Base-by-base conservation (phyloP, 2,329 filamentous ascomycete genomes). In the Fusarium humuli region DNA sequence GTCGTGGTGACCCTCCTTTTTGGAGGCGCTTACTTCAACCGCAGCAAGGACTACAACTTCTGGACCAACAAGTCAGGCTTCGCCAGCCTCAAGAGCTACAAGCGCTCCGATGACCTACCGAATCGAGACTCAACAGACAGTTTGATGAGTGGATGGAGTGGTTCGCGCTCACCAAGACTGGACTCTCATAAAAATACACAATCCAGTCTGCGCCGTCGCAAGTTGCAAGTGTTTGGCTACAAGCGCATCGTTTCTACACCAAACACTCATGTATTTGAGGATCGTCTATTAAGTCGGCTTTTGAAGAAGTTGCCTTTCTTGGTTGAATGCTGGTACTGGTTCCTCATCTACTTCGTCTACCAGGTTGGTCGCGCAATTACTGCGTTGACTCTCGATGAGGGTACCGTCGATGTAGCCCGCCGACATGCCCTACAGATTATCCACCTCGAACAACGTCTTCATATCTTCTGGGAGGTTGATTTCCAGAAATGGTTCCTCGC, bases 261-360 rank as follows among this genome's bases (percentile, higher is more conserved):
- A 37, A 80, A 79, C 49, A 79, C 77, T 5, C 61, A 74, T 16
- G 68, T 78, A 44, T 79, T 78, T 59, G 73, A 78, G 56, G 77
- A 79, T 53, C 74, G 77, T 16, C 53, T 78, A 16, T 52, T 75
- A 11, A 79, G 77, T 59, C 84, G 90, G 7, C 71, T 93, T 37
- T 83, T 93, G 16, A 84, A 84, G 61, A 90, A 87, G 75, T 88
- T 92, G 70, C 91, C 92, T 1, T 94, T 94, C 76, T 78, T 93
- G 29, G 89, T 90, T 2, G 92, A 94, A 79, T 90, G 87, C 42
- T 93, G 91, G 90, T 93, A 93, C 73, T 93, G 91, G 91, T 88
- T 89, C 5, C 80, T 92, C 67, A 90, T 93, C 53, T 93, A 93
- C 81, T 93, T 91, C 90, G 89, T 92, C 30, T 94, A 94, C 77